phyloP scores from a whole-genome alignment of 1,284 basidiomycete genomes.

The Anthracocystis walkeri region DNA sequence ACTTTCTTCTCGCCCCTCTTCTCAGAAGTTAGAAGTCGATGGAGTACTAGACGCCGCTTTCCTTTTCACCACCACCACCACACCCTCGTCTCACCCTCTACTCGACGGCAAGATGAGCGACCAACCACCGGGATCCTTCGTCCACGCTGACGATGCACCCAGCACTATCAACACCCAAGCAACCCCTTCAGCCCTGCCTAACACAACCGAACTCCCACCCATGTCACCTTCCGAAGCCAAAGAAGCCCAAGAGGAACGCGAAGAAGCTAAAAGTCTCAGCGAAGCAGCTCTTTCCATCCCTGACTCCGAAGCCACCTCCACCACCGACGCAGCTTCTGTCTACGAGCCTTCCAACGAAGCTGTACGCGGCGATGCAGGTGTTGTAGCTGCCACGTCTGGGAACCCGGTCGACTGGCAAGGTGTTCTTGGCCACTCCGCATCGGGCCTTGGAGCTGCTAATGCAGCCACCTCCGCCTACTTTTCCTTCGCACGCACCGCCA shows the following conservation, averaged over 20 bases:
- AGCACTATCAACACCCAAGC: neutral
- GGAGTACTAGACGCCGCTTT: neutral
- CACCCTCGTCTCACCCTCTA: neutral
- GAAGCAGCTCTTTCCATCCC: constrained; percentile 57
- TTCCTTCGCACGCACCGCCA: constrained; percentile 50
- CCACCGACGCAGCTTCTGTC: constrained; percentile 16
- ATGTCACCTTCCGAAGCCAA: constrained; percentile 17
- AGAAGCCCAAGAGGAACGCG: constrained; percentile 34
- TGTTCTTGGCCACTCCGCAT: constrained; percentile 46
- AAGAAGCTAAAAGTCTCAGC: constrained; percentile 40
- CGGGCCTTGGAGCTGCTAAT: constrained; percentile 51
- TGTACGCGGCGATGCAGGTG: constrained; percentile 27
- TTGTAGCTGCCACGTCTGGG: constrained; percentile 14
- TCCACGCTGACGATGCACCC: constrained; percentile 4
- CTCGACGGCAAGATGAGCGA: constrained; percentile 26
- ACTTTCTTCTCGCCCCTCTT: neutral
- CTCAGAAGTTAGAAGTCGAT: neutral
- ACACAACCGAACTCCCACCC: neutral
- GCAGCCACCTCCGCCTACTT: constrained; percentile 60
- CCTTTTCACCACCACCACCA: constrained; percentile 1
- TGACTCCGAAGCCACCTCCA: constrained; percentile 44
- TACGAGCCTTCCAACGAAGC: constrained; percentile 27
- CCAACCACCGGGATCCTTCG: constrained; percentile 30
- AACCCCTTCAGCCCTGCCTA: neutral
- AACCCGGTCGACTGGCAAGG: constrained; percentile 41